phyloP scores from a whole-genome alignment of 2,329 filamentous ascomycete genomes.

The Phaeosphaeriaceae sp. region DNA sequence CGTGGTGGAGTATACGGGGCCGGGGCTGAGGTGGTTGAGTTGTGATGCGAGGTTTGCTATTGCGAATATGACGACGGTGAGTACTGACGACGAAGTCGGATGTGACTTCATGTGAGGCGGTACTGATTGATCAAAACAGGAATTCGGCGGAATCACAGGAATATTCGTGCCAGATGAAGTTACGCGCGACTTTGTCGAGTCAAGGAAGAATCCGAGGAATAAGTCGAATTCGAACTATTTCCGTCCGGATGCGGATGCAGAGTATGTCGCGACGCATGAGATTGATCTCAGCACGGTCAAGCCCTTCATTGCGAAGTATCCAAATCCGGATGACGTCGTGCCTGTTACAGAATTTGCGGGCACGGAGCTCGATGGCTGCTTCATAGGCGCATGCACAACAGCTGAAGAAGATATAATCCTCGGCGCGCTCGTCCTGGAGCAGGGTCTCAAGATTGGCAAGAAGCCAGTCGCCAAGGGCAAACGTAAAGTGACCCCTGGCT shows the following conservation, averaged over 20 bases:
- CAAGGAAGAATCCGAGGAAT: slow-evolving; percentile 45
- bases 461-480: slow-evolving; percentile 22
- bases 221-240: slow-evolving; percentile 50
- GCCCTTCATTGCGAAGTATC: slow-evolving; percentile 52
- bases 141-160: slow-evolving; percentile 56
- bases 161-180: slow-evolving; percentile 53
- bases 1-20: slow-evolving; percentile 49
- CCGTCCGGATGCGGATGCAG: slow-evolving; percentile 48
- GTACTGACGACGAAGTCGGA: slow-evolving; percentile 3
- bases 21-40: slow-evolving; percentile 50
- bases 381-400: slow-evolving; percentile 59
- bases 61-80: slow-evolving; percentile 55
- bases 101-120: no score
- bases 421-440: slow-evolving; percentile 52
- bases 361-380: slow-evolving; percentile 52
- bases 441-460: slow-evolving; percentile 45
- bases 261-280: slow-evolving; percentile 47
- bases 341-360: slow-evolving; percentile 46
- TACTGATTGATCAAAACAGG: slow-evolving; percentile 24
- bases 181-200: slow-evolving; percentile 46
- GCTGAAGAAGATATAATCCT: slow-evolving; percentile 56
- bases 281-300: slow-evolving; percentile 52
- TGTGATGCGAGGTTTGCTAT: slow-evolving; percentile 58
- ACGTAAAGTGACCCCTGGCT: slow-evolving; percentile 52
- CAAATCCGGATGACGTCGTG: slow-evolving; percentile 55